Evolutionary conservation across 352 stramenopile species (phyloP).

Genomic region (Phytophthora meadii): DNA sequence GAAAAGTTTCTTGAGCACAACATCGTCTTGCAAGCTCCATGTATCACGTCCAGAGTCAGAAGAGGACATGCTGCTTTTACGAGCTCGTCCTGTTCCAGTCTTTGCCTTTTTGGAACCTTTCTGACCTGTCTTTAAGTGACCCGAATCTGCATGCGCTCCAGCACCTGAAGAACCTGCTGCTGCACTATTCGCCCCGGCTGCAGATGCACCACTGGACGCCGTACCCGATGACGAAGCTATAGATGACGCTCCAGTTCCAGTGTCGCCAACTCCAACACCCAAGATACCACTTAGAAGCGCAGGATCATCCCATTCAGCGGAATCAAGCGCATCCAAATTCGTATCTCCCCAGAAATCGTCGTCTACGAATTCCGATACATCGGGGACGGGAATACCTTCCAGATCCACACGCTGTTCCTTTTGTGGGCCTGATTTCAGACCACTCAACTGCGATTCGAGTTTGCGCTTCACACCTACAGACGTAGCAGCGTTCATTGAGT

Average conservation of each 20-base stretch:
- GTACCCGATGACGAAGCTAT: conserved; percentile 32
- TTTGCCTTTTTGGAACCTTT: conserved; percentile 74
- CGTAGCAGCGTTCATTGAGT: conserved; percentile 11
- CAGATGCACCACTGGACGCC: conserved; percentile 21
- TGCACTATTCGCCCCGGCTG: conserved; percentile 2
- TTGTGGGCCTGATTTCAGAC: conserved; percentile 33
- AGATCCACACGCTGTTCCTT: conserved; percentile 83
- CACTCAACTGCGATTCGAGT: conserved; percentile 52
- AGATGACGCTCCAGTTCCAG: conserved; percentile 27
- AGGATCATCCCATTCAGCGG: conserved; percentile 82
- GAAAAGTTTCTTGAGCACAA: conserved; percentile 85
- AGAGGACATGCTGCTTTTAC: conserved; percentile 71
- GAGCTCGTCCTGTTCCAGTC: conserved; percentile 35
- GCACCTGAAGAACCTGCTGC: conserved; percentile 13
- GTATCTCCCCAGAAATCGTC: conserved; percentile 91
- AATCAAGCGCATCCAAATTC: conserved; percentile 86
- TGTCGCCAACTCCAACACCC: conserved; percentile 27
- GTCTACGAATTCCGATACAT: conserved; percentile 80
- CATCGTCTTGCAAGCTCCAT: conserved; percentile 81
- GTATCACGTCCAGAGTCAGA: conserved; percentile 55
- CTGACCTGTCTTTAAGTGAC: conserved; percentile 25
- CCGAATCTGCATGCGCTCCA: conserved; percentile 25
- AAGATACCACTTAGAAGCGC: conserved; percentile 76
- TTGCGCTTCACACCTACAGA: conserved; percentile 70
- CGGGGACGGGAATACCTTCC: conserved; percentile 75